These are phyloP conservation scores for Lipomyces mesembrius DNA, from an alignment of 805 yeast species.

Conservation along the genomic window DNA sequence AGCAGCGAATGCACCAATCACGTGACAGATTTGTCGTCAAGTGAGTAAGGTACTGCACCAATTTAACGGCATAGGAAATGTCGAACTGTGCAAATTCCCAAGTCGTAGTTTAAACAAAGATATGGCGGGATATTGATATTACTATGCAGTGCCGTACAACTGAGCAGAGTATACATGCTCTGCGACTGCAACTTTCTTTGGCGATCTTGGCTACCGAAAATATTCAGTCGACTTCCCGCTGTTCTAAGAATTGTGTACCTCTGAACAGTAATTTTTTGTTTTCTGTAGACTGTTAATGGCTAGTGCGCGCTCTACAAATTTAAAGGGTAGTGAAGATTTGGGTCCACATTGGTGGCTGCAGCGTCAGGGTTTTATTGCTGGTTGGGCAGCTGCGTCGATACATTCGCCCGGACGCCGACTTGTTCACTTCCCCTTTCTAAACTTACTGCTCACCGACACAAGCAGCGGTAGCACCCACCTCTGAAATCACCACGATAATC, in stretches of 20 bases:
- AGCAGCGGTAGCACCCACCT: background rate
- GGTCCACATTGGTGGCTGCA: background rate
- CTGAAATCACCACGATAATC: background rate
- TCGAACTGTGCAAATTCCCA: background rate
- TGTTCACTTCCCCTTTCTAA: background rate
- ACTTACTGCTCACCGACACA: background rate
- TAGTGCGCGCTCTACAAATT: too few species aligned
- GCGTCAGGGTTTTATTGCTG: conserved; percentile 2
- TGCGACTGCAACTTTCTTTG: too few species aligned
- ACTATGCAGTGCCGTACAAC: too few species aligned
- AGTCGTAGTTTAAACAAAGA: background rate
- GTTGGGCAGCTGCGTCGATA: background rate
- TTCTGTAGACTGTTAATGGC: too few species aligned
- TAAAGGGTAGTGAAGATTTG: too few species aligned
- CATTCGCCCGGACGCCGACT: background rate
- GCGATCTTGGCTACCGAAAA: too few species aligned
- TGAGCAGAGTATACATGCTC: too few species aligned
- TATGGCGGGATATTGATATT: background rate
- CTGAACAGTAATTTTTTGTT: too few species aligned
- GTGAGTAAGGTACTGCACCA: background rate
- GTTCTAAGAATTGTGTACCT: too few species aligned
- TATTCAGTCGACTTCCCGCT: too few species aligned
- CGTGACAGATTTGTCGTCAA: background rate
- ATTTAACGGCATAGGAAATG: background rate
- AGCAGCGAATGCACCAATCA: background rate